Evolutionary conservation across 176 grass and related monocot species (phyloP), one percentile per base, ranked within the genome.

Genomic region (Juncus inflexus): DNA sequence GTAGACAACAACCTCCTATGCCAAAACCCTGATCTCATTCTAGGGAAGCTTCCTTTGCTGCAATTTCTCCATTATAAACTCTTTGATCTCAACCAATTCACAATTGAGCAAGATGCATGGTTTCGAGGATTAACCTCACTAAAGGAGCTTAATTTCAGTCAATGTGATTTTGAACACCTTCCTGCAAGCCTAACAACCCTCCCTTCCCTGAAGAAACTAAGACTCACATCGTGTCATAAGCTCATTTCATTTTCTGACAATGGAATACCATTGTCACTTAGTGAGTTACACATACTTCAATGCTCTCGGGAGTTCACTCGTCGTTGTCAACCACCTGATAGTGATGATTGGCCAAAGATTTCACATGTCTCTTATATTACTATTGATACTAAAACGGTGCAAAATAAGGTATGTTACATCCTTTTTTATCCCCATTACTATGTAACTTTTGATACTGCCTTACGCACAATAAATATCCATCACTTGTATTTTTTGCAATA

Each of bases 51-150:
- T 58, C 69, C 15, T 38, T 66, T 68, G 7, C 49, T 80, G 2
- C 40, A 36, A 42, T 14, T 11, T 16, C 57, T 77, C 9, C 3
- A 50, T 28, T 14, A 37, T 41, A 11, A 2, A 28, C 40, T 35
- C 41, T 54, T 52, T 2, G 1, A 19, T 5, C 36, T 43, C 9
- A 35, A 12, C 3, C 28, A 69, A n/a, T 77, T 68, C 7, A 57
- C 12, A 5, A 13, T 7, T 10, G 53, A 77, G 9, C 39, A 77
- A 11, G 40, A 59, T 41, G 62, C 36, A n/a, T 77, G 64, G 55
- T 39, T 77, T 14, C 5, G 60, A n/a, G 63, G 68, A 38, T 40
- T 77, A 3, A 6, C 64, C n/a, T 60, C 75, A 6, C 57, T 77
- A 19, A 7, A 69, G 50, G 63, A 61, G 40, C 40, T 77, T 12